A percentile compares a stretch with the other conserved stretches of the same genome.
Conservation (phyloP, 176 grass and related monocot genomes). For the Hordeum marinum region DNA sequence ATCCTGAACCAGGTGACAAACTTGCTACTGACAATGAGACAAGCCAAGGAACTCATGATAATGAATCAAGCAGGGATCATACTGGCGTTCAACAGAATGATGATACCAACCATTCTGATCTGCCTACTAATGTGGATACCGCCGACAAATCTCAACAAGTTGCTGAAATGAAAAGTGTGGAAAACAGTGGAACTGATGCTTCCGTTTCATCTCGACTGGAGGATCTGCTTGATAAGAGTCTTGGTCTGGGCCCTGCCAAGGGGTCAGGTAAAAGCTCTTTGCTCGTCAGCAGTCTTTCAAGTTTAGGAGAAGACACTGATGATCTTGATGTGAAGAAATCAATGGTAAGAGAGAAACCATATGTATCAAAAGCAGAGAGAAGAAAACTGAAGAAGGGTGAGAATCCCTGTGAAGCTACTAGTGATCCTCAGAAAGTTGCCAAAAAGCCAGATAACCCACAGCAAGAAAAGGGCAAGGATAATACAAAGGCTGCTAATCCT, state of each 20-base stretch:
- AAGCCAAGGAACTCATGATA: slow-evolving; percentile 32
- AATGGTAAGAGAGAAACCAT: slow-evolving; percentile 72
- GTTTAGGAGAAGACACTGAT: slow-evolving; percentile 36
- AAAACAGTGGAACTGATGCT: slow-evolving; percentile 25
- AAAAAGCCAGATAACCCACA: slow-evolving; percentile 37
- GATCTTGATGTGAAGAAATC: slow-evolving; percentile 49
- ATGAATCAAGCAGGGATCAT: slow-evolving; percentile 34
- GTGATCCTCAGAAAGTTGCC: slow-evolving; percentile 29
- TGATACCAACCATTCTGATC: slow-evolving; percentile 11
- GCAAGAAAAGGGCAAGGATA: slow-evolving; percentile 39
- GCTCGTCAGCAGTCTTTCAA: slow-evolving; percentile 29
- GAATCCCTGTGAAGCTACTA: slow-evolving; percentile 29
- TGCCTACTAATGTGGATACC: slow-evolving; percentile 12
- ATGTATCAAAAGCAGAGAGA: slow-evolving; percentile 92
- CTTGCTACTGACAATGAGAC: slow-evolving; percentile 33
- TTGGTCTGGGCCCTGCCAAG: slow-evolving; percentile 79
- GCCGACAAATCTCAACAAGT: slow-evolving; percentile 28
- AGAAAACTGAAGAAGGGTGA: slow-evolving; percentile 89
- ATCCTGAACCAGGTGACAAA: slow-evolving; percentile 42
- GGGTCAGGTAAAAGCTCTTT: slow-evolving; percentile 40
- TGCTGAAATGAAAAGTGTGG: slow-evolving; percentile 13
- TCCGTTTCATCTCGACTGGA: slow-evolving; percentile 77
- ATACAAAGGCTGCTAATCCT: slow-evolving; percentile 38
- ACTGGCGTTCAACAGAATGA: slow-evolving; percentile 28
- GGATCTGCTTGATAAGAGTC: slow-evolving; percentile 81